Conservation (phyloP, 805 yeast species). For the Wickerhamomyces sydowiorum region DNA sequence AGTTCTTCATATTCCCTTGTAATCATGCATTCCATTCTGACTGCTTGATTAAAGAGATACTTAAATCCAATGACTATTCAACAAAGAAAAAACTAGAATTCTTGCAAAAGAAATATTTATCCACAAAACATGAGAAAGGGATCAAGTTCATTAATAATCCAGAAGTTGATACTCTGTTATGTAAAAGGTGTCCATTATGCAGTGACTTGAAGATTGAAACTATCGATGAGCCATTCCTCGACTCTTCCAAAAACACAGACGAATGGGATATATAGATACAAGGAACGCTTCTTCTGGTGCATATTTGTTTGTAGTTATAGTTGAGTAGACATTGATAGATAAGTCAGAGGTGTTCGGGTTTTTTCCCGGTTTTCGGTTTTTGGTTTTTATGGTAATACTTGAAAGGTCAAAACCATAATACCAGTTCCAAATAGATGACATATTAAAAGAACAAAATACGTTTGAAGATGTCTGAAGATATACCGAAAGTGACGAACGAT, state of each 20-base stretch:
- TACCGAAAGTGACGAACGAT: not conserved
- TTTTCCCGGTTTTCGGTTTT: too few relatives aligned
- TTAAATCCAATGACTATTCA: slow-evolving; percentile 60
- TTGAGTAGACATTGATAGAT: too few relatives aligned
- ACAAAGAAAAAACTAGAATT: slow-evolving; percentile 57
- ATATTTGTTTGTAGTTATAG: too few relatives aligned
- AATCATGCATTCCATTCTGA: slow-evolving; percentile 86
- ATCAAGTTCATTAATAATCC: slow-evolving; percentile 22
- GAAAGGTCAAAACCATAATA: not conserved
- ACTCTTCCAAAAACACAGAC: slow-evolving; percentile 29
- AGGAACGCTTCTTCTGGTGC: not conserved
- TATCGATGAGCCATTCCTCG: slow-evolving; percentile 58
- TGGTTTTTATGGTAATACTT: too few relatives aligned
- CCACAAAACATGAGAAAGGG: slow-evolving; percentile 20
- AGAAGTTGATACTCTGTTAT: slow-evolving; percentile 55
- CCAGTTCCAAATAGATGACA: not conserved
- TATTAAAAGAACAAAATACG: not conserved
- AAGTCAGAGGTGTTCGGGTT: too few relatives aligned
- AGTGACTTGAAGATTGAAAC: slow-evolving; percentile 66
- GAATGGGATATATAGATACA: slow-evolving; percentile 41
- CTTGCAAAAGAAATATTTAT: slow-evolving; percentile 31
- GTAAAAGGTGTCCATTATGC: slow-evolving; percentile 69
- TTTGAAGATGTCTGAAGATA: slow-evolving; percentile 2
- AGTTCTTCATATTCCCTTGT: slow-evolving; percentile 82
- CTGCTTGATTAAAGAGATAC: slow-evolving; percentile 62